These are phyloP conservation scores for Aureobasidium sp. DNA, from an alignment of 2,329 filamentous ascomycete genomes.

Conservation along the genomic window DNA sequence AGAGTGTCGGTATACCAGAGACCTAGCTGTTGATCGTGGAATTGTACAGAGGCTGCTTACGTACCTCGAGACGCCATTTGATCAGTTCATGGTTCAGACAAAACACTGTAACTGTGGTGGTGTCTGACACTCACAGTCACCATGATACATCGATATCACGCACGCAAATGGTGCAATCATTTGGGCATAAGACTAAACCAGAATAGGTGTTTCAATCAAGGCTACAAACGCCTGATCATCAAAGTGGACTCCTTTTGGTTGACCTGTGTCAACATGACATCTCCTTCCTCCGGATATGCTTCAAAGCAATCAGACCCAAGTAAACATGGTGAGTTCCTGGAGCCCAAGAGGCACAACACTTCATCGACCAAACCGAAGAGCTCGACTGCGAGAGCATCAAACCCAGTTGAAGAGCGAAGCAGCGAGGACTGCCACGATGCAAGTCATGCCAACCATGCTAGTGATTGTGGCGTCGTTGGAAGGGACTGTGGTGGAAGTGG, in stretches of 20 bases:
- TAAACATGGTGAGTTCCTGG: neutral
- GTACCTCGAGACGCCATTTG: too few relatives aligned
- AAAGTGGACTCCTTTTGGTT: neutral
- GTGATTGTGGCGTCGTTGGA: conserved; percentile 1
- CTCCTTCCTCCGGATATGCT: neutral
- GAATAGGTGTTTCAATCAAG: neutral
- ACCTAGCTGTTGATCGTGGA: neutral
- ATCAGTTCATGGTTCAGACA: too few relatives aligned
- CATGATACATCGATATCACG: neutral
- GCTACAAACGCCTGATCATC: neutral
- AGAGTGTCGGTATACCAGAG: neutral
- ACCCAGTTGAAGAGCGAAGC: conserved; percentile 4
- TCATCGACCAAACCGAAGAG: neutral
- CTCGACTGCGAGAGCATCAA: neutral
- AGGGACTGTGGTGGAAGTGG: neutral
- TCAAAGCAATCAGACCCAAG: neutral
- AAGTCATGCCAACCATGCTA: neutral
- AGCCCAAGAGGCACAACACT: neutral
- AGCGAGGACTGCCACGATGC: neutral
- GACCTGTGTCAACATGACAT: neutral
- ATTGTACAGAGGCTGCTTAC: too few relatives aligned
- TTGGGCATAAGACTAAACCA: neutral
- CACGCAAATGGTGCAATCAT: neutral
- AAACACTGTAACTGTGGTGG: neutral
- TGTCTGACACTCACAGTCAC: neutral